A percentile compares a stretch with the other conserved stretches of the same genome.
Conservation (phyloP, 148 eudicot genomes). For the Nyssa sinensis region DNA sequence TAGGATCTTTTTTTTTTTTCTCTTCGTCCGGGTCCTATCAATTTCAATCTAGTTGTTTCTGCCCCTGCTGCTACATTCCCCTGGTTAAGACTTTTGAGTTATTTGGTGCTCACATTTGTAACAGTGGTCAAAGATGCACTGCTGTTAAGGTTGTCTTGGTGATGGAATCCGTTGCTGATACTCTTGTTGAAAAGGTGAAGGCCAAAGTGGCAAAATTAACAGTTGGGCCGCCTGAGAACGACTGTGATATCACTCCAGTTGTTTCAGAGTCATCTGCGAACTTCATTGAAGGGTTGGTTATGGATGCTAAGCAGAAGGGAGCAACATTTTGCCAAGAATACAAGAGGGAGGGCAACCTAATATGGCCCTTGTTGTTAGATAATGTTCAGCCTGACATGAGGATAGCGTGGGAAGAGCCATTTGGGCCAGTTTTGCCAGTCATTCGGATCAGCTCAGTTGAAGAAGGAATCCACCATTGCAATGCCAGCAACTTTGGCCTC, state of each 20-base stretch:
- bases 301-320: slow-evolving; percentile 87
- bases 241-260: slow-evolving; percentile 93
- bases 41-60: not conserved
- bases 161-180: slow-evolving; percentile 84
- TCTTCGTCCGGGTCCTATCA: too few relatives aligned
- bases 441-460: slow-evolving; percentile 79
- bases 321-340: slow-evolving; percentile 98
- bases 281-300: slow-evolving; percentile 87
- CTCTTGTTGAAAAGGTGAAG: slow-evolving; percentile 82
- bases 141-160: slow-evolving; percentile 94
- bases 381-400: slow-evolving; percentile 96
- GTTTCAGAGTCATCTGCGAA: slow-evolving; percentile 97
- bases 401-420: slow-evolving; percentile 99
- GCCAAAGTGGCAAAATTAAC: slow-evolving; percentile 84
- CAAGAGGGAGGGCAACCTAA: slow-evolving; percentile 95
- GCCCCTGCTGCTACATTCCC: not conserved
- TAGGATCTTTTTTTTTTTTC: too few relatives aligned
- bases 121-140: slow-evolving; percentile 99
- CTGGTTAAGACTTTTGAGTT: not conserved
- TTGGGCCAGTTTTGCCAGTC: slow-evolving; percentile 93
- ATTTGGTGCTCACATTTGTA: not conserved
- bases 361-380: slow-evolving; percentile 92
- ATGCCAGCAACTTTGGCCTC: slow-evolving; percentile 95
- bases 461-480: slow-evolving; percentile 99
- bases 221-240: slow-evolving; percentile 90